Percentiles rank a stretch among this genome's conserved stretches.
Evolutionary conservation across 202 grass and related monocot genomes (phyloP).

Genomic region (Panicum hallii): DNA sequence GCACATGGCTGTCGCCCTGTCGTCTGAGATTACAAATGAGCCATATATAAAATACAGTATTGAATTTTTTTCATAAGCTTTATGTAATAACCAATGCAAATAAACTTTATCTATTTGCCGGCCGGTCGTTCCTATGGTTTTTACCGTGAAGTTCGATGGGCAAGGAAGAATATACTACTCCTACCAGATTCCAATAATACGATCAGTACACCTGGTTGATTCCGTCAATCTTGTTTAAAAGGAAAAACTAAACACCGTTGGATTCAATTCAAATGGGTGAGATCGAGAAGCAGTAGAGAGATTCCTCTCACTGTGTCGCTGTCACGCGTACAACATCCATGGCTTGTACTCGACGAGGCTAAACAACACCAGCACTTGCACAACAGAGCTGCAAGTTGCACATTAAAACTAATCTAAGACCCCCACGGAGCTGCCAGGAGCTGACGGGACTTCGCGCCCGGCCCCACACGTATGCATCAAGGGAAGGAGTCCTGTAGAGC

Average conservation of each 20-base stretch:
- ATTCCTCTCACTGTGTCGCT: conserved; percentile 7
- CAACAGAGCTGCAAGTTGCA: conserved; percentile 43
- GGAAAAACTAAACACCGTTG: background rate
- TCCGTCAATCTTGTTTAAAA: background rate
- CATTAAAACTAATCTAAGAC: conserved; percentile 18
- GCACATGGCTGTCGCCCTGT: no score
- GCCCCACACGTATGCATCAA: background rate
- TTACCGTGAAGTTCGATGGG: background rate
- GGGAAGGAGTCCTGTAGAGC: background rate
- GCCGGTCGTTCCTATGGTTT: background rate
- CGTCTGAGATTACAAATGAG: background rate
- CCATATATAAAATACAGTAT: background rate
- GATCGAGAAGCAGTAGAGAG: background rate
- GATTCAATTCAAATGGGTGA: conserved; percentile 19
- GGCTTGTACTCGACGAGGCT: conserved; percentile 5
- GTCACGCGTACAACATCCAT: background rate
- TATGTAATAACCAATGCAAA: background rate
- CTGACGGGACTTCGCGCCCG: background rate
- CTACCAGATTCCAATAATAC: background rate
- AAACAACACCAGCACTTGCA: background rate
- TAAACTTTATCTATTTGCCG: no score
- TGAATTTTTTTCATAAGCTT: background rate
- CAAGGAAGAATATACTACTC: background rate
- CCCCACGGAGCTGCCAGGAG: background rate
- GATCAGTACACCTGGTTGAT: conserved; percentile 35